A percentile compares a stretch with the other conserved stretches of the same genome.
phyloP scores from a whole-genome alignment of 2,329 filamentous ascomycete genomes.

The Verticillium zaregamsianum region DNA sequence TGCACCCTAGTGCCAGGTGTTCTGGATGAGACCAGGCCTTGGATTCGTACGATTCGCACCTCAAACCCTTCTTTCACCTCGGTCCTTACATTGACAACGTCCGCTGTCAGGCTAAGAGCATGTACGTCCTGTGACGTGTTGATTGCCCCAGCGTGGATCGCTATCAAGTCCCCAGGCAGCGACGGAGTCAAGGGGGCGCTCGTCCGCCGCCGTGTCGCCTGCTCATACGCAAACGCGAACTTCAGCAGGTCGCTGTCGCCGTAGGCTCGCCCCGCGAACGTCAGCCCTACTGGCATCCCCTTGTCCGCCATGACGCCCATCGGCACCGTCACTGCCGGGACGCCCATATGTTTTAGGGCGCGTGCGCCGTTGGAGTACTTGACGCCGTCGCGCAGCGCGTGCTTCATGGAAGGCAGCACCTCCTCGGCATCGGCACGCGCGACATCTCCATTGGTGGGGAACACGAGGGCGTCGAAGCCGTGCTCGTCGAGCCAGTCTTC shows the following conservation, averaged over 20 bases:
- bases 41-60: neutral
- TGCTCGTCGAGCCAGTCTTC: slow-evolving; percentile 9
- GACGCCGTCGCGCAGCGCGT: slow-evolving; percentile 38
- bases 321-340: slow-evolving; percentile 48
- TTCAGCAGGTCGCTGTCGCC: slow-evolving; percentile 30
- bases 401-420: slow-evolving; percentile 2
- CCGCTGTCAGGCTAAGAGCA: neutral
- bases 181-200: neutral
- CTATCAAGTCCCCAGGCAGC: neutral
- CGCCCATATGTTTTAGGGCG: slow-evolving; percentile 47
- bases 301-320: slow-evolving; percentile 45
- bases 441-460: slow-evolving; percentile 9
- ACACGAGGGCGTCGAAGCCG: slow-evolving; percentile 3
- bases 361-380: slow-evolving; percentile 51
- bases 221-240: slow-evolving; percentile 10
- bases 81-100: neutral
- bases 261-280: slow-evolving; percentile 45
- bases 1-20: neutral
- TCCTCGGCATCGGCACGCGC: slow-evolving; percentile 4
- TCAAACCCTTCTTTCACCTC: neutral
- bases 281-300: slow-evolving; percentile 48
- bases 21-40: neutral
- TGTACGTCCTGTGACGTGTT: neutral
- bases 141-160: neutral
- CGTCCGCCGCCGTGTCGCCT: neutral